Evolutionary conservation across 2,329 filamentous ascomycete genomes (phyloP), one percentile per base, ranked within the genome.

Genomic region (Coleophoma cylindrospora): DNA sequence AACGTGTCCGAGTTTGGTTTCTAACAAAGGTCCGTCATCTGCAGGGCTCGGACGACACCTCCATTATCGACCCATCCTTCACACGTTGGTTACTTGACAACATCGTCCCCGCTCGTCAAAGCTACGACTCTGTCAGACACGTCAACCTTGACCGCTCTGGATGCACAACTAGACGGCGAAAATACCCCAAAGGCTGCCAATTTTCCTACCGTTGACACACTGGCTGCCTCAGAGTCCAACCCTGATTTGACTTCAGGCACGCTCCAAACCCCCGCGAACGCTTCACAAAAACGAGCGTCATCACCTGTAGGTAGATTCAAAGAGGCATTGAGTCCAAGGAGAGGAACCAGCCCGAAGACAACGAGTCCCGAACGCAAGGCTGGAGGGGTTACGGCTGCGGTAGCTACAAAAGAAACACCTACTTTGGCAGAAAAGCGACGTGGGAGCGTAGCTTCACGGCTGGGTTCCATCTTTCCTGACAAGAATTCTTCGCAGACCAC

Each of bases 291-390:
- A 57, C 79, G 86, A 52, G 82, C 82, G 21, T 75, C 80, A 17
- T 91, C 89, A 10, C 86, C 87, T 11, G 82, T 79, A 47, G 80
- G 83, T 61, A 88, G 84, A 62, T 73, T 92, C 54, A 86, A 80
- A 65, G 83, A 85, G 62, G 86, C 85, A 12, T 89, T 94, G 61
- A 79, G 72, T 51, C 72, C 75, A 19, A 54, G 54, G 40, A 56
- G 56, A 37, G 69, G 61, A 54, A 61, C 67, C 27, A 74, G 70
- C 51, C 64, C 71, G 22, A 73, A 70, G 54, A 27, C 27, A 27
- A 69, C 70, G 51, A 77, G 73, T 56, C 72, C 72, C 33, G 74
- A 77, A 51, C 63, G 67, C 19, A 61, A 63, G 50, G 46, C 56
- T 40, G 57, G 54, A 45, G 57, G 50, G 36, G 53, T 33, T 34